Conservation (phyloP, 2,329 filamentous ascomycete genomes). For the Exophiala mesophila region DNA sequence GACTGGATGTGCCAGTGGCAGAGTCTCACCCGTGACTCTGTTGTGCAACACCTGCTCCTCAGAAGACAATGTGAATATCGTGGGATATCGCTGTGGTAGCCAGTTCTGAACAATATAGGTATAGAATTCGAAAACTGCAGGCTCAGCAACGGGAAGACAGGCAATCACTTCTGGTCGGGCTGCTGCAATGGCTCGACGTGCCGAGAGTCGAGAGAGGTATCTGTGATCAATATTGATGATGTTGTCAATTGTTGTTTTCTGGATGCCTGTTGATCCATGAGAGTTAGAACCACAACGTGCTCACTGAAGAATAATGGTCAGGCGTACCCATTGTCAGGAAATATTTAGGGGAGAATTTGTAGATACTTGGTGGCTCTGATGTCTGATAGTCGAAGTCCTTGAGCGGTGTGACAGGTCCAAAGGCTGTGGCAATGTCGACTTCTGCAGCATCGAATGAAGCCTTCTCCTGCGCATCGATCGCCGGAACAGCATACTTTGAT, state of each 20-base stretch:
- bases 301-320: not conserved
- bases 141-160: not conserved
- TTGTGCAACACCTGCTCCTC: not conserved
- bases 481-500: too few species aligned
- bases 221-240: constrained; percentile 12
- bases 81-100: constrained; percentile 5
- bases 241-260: constrained; percentile 10
- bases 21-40: not conserved
- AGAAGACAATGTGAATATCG: not conserved
- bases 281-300: not conserved
- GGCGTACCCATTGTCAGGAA: constrained; percentile 17
- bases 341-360: constrained; percentile 16
- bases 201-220: constrained; percentile 1
- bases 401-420: constrained; percentile 3
- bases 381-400: constrained; percentile 8
- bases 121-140: constrained; percentile 2
- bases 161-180: not conserved
- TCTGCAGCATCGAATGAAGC: too few species aligned
- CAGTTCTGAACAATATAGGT: constrained; percentile 1
- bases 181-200: not conserved
- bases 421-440: too few species aligned
- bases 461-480: too few species aligned
- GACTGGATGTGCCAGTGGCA: not conserved
- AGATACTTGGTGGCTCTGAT: constrained; percentile 8
- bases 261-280: constrained; percentile 7